Conservation (phyloP, 2,329 filamentous ascomycete species). For the Venturia nashicola region DNA sequence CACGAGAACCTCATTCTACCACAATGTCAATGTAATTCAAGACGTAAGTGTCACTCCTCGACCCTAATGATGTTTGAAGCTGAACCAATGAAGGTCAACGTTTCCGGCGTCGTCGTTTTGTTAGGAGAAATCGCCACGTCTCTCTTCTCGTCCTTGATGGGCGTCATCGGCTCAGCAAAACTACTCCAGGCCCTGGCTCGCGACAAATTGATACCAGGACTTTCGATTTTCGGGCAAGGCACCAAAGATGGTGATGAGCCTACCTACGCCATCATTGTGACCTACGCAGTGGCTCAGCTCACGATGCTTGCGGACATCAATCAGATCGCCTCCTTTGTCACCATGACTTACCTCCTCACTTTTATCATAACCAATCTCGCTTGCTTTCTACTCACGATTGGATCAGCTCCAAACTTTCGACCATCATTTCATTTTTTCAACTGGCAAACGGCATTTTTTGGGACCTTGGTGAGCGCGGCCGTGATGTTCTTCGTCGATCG, state of each 20-base stretch:
- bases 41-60: slow-evolving; percentile 33
- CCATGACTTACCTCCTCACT: slow-evolving; percentile 87
- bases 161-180: slow-evolving; percentile 73
- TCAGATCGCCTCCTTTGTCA: slow-evolving; percentile 78
- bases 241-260: slow-evolving; percentile 63
- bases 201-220: slow-evolving; percentile 66
- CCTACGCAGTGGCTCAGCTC: slow-evolving; percentile 62
- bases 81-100: slow-evolving; percentile 41
- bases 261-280: slow-evolving; percentile 61
- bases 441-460: slow-evolving; percentile 67
- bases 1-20: slow-evolving; percentile 60
- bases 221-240: slow-evolving; percentile 62
- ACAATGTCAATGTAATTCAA: slow-evolving; percentile 68
- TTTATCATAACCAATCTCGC: slow-evolving; percentile 82
- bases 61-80: background rate
- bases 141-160: slow-evolving; percentile 79
- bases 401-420: slow-evolving; percentile 78
- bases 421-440: slow-evolving; percentile 84
- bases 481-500: slow-evolving; percentile 90
- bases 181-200: slow-evolving; percentile 71
- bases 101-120: slow-evolving; percentile 62
- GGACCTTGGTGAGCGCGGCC: slow-evolving; percentile 61
- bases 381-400: slow-evolving; percentile 75
- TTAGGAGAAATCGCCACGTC: slow-evolving; percentile 73
- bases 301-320: slow-evolving; percentile 77